Percentiles rank a stretch among this genome's conserved stretches.
Evolutionary conservation across 257 asterid genomes (phyloP).

Genomic region (Rehmannia glutinosa): DNA sequence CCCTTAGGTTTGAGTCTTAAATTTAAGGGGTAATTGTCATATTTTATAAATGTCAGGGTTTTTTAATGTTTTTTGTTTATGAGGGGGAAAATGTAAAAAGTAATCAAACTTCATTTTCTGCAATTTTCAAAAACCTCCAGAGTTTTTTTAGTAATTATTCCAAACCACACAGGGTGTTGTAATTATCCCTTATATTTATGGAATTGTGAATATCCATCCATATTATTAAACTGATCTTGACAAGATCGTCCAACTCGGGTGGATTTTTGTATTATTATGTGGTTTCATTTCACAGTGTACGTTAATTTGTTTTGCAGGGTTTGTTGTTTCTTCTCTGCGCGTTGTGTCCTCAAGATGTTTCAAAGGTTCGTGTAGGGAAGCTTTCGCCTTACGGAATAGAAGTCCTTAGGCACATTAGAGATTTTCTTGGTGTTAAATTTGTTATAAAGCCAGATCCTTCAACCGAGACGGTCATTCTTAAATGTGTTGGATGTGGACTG

Average conservation of each 20-base stretch:
- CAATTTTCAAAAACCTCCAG: no score
- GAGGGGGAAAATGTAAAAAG: no score
- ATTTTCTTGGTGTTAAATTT: slow-evolving; percentile 72
- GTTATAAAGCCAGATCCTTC: slow-evolving; percentile 73
- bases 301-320: slow-evolving; percentile 46
- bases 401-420: slow-evolving; percentile 61
- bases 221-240: no score
- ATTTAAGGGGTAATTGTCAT: background rate
- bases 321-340: slow-evolving; percentile 88
- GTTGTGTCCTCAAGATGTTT: slow-evolving; percentile 79
- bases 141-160: background rate
- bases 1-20: background rate
- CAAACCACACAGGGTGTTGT: background rate
- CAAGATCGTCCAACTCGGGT: background rate
- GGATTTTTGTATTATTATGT: background rate
- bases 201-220: background rate
- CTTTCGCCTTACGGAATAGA: slow-evolving; percentile 75
- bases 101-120: no score
- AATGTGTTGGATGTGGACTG: slow-evolving; percentile 81
- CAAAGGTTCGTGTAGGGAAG: slow-evolving; percentile 85
- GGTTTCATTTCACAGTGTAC: background rate
- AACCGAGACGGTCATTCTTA: slow-evolving; percentile 71
- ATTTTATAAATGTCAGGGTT: no score
- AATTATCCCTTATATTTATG: background rate
- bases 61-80: no score